Conservation (phyloP, 345 rosid genomes). For the Aurinia saxatilis region DNA sequence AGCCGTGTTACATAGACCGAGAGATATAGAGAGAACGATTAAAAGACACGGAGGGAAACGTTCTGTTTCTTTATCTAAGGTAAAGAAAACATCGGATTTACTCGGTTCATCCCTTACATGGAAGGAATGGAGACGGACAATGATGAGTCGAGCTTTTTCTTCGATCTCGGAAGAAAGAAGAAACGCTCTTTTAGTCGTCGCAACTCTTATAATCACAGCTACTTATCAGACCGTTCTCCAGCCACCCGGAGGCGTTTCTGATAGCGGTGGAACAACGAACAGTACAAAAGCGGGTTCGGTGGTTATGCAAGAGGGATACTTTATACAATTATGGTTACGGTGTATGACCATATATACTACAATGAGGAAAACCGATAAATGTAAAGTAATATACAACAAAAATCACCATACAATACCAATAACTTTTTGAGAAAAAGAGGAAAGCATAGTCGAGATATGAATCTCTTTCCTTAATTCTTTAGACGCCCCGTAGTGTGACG, state of each 20-base stretch:
- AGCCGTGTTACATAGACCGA: neutral
- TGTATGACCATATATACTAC: no score
- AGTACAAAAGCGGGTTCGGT: neutral
- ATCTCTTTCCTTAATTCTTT: no score
- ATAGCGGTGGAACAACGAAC: neutral
- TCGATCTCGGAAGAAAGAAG: slow-evolving; percentile 13
- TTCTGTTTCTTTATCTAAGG: neutral
- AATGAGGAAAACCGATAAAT: no score
- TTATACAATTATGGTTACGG: neutral
- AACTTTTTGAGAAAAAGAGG: no score
- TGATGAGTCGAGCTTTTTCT: neutral
- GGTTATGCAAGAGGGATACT: neutral
- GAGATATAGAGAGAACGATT: neutral
- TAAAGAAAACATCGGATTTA: neutral
- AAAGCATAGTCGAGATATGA: no score
- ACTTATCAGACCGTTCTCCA: slow-evolving; percentile 25
- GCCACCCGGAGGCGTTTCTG: slow-evolving; percentile 28
- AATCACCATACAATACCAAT: no score
- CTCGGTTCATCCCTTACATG: neutral
- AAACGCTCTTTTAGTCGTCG: slow-evolving; percentile 28
- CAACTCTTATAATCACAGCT: slow-evolving; percentile 29
- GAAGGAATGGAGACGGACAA: neutral
- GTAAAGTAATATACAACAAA: no score
- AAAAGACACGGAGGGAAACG: neutral
- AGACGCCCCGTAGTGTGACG: no score